These are phyloP conservation scores for Solidago caesia DNA, from an alignment of 129 eudicot species.

Conservation along the genomic window DNA sequence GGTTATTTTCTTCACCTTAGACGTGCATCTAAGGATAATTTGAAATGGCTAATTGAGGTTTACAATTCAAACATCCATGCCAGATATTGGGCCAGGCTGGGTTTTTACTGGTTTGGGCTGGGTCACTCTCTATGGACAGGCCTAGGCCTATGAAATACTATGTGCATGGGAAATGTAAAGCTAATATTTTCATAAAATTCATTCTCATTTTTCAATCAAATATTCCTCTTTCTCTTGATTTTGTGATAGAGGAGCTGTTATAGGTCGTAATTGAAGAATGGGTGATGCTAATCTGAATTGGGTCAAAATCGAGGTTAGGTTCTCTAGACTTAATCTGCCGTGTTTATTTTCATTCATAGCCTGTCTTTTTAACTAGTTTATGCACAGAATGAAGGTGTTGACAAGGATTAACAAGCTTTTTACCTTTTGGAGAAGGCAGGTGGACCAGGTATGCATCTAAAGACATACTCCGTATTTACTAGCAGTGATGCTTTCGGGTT, in stretches of 20 bases:
- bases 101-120: too few species aligned
- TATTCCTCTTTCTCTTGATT: neutral
- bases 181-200: conserved; percentile 18
- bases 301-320: conserved; percentile 81
- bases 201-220: neutral
- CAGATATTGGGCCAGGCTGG: conserved; percentile 74
- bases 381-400: conserved; percentile 64
- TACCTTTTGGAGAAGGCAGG: conserved; percentile 74
- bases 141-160: conserved; percentile 71
- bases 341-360: conserved; percentile 2
- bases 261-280: conserved; percentile 89
- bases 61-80: conserved; percentile 82
- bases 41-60: conserved; percentile 76
- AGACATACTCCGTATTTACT: neutral
- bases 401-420: conserved; percentile 74
- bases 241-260: conserved; percentile 71
- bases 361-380: neutral
- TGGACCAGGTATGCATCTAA: conserved; percentile 49
- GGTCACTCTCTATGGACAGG: too few species aligned
- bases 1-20: conserved; percentile 26
- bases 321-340: neutral
- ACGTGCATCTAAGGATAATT: conserved; percentile 69
- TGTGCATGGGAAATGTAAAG: conserved; percentile 82
- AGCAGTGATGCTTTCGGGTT: neutral
- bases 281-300: conserved; percentile 78